Percentiles rank a stretch among this genome's conserved stretches.
Conservation (phyloP, 2,329 filamentous ascomycete genomes). For the Fusarium clavum region DNA sequence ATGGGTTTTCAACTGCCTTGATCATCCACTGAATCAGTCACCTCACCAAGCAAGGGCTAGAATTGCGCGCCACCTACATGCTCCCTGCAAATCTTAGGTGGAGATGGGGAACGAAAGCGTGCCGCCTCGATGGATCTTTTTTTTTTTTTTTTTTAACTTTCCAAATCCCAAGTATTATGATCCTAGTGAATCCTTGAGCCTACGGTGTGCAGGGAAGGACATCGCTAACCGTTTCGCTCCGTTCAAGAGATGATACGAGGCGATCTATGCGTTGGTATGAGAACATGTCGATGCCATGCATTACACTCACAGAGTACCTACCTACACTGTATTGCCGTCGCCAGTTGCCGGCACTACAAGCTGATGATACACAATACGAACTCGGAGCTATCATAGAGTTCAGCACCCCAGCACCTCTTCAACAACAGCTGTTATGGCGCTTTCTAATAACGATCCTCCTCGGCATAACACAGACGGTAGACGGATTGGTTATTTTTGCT, state of each 20-base stretch:
- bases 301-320: not conserved
- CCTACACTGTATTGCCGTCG: not conserved
- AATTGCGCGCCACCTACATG: slow-evolving; percentile 40
- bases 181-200: slow-evolving; percentile 12
- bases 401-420: not conserved
- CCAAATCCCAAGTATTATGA: not conserved
- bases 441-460: not conserved
- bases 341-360: slow-evolving; percentile 1
- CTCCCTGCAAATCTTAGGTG: slow-evolving; percentile 21
- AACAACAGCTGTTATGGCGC: not conserved
- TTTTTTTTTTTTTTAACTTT: slow-evolving; percentile 7
- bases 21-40: slow-evolving; percentile 43
- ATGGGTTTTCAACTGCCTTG: slow-evolving; percentile 36
- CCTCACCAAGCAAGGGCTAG: slow-evolving; percentile 37
- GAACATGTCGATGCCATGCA: slow-evolving; percentile 6
- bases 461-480: not conserved
- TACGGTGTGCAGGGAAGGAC: slow-evolving; percentile 3
- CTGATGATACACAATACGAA: not conserved
- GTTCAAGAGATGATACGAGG: slow-evolving; percentile 20
- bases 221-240: slow-evolving; percentile 13
- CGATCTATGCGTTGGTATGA: slow-evolving; percentile 26
- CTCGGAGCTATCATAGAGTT: not conserved
- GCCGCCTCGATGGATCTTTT: slow-evolving; percentile 26
- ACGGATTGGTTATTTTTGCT: slow-evolving; percentile 10
- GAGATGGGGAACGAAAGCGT: slow-evolving; percentile 16